Evolutionary conservation across 2,329 filamentous ascomycete species (phyloP).

Genomic region (Fonsecaea multimorphosa): DNA sequence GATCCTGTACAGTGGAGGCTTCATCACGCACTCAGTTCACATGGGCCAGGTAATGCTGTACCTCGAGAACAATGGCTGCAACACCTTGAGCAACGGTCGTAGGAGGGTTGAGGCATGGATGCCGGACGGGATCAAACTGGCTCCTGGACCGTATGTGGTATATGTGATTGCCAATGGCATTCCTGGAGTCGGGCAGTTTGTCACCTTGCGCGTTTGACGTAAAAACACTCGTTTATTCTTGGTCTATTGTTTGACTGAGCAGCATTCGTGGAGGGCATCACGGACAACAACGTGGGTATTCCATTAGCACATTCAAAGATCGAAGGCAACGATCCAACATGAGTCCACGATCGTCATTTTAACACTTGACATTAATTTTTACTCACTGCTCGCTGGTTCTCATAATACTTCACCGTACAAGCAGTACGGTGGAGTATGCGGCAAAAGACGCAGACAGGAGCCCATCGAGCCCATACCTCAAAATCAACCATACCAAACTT

Average conservation of each 20-base stretch:
- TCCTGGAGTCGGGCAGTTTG: constrained; percentile 60
- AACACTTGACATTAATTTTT: no score
- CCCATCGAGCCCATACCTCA: background rate
- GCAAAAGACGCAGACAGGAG: background rate
- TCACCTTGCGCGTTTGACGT: constrained; percentile 40
- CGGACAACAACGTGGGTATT: background rate
- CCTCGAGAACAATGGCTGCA: constrained; percentile 59
- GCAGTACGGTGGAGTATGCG: background rate
- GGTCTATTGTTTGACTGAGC: background rate
- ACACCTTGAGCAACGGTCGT: constrained; percentile 49
- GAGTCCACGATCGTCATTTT: no score
- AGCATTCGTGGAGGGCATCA: background rate
- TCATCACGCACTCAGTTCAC: constrained; percentile 66
- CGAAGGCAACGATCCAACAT: no score
- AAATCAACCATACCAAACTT: no score
- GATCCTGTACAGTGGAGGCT: constrained; percentile 65
- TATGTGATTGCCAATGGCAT: constrained; percentile 65
- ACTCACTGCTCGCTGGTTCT: background rate
- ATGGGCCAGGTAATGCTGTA: constrained; percentile 66
- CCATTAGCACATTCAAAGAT: background rate
- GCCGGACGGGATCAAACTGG: constrained; percentile 60
- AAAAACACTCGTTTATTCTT: background rate
- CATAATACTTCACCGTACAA: background rate
- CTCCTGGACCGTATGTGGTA: constrained; percentile 66
- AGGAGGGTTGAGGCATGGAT: constrained; percentile 58